Base-by-base conservation (phyloP, 2,329 filamentous ascomycete species). In the Alternaria postmessia region DNA sequence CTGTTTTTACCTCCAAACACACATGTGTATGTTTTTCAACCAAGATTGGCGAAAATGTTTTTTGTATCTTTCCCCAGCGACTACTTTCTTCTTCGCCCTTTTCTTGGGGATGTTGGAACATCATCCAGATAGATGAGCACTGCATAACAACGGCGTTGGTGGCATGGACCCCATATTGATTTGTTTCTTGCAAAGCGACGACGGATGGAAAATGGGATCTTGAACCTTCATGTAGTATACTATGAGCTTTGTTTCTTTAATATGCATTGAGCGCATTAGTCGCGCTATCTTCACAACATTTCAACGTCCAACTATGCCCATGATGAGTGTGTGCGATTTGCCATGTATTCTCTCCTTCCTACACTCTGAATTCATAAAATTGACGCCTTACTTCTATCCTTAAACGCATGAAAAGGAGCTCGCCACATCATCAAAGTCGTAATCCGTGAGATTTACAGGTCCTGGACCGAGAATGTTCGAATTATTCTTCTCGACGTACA, bases 401-500 rank as follows among this genome's bases (percentile, higher is more conserved):
- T 36, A 57, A 1, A 57, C 16, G 22, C 54, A 57, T 18, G 18
- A 48, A 43, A 63, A 53, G 4, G 59, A 51, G 36, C 51, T 54
- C 8, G 64, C 42, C 8, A 56, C 43, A 5, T 59, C 57, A 24
- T 72, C 69, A 46, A 70, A 72, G 4, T 46, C 24, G n/a, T 65
- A 42, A 54, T 70, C 63, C 14, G 61, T 63, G 14, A 69, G 55
- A 48, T 70, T 68, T 34, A 70, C 67, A 22, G 59, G 49, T 4
- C 67, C 68, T 4, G 67, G 69, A 7, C 69, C 67, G 12, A 68
- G 46, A 3, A 66, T 51, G 28, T 66, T 59, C 1, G 61, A 64
- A 43, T 69, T 68, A 44, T 69, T 69, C 63, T 71, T 69, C 56
- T 66, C 61, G 24, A 71, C 54, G 18, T 42, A 67, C 7, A 63